A percentile compares a stretch with the other conserved stretches of the same genome.
Evolutionary conservation across 768 basidiomycete genomes (phyloP).

Genomic region (Lactarius pseudohatsudake): DNA sequence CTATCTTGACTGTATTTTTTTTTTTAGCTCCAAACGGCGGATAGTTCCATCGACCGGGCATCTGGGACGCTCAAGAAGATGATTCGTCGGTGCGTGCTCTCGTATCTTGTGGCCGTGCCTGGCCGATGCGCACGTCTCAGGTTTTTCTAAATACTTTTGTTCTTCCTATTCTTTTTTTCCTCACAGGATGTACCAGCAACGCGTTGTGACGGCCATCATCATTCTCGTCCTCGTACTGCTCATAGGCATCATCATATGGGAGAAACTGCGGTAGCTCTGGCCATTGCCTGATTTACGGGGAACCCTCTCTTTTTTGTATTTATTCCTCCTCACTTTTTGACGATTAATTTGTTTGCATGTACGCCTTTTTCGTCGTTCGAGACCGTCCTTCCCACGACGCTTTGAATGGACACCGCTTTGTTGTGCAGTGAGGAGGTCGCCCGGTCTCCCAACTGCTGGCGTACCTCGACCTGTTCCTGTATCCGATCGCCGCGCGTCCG

Average conservation of each 20-base stretch:
- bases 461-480: background rate
- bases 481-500: background rate
- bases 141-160: constrained; percentile 30
- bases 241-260: constrained; percentile 78
- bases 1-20: background rate
- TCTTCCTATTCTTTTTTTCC: constrained; percentile 30
- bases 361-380: background rate
- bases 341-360: constrained; percentile 1
- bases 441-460: background rate
- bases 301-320: constrained; percentile 1
- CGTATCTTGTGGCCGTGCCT: constrained; percentile 13
- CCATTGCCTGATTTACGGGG: background rate
- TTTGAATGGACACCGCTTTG: background rate
- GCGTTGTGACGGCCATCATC: constrained; percentile 82
- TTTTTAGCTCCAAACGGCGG: constrained; percentile 78
- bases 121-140: constrained; percentile 29
- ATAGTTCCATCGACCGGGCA: constrained; percentile 86
- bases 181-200: constrained; percentile 95
- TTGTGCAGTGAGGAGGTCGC: background rate
- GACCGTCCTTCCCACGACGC: background rate
- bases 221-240: constrained; percentile 81
- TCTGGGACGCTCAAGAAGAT: constrained; percentile 92
- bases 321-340: background rate
- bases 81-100: constrained; percentile 77
- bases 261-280: constrained; percentile 48